phyloP scores from a whole-genome alignment of 371 early-diverging fungal genomes.

The Mortierella sp. region DNA sequence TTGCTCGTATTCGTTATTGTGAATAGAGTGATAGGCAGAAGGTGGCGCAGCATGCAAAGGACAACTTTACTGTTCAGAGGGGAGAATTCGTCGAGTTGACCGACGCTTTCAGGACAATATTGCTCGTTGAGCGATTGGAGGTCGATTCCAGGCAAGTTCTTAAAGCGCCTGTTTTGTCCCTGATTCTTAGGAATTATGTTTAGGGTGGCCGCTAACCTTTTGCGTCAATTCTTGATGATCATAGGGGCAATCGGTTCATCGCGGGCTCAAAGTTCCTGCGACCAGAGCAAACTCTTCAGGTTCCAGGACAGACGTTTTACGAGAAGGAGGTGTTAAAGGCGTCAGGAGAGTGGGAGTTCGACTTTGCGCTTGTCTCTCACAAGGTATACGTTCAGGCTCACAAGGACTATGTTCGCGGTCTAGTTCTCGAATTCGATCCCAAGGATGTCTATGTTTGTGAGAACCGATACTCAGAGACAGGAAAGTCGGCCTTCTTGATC shows the following conservation, averaged over 20 bases:
- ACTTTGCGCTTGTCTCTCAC: constrained; percentile 59
- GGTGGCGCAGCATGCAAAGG: constrained; percentile 58
- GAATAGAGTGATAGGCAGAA: constrained; percentile 48
- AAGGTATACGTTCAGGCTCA: constrained; percentile 64
- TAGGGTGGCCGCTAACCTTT: background rate
- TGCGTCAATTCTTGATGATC: background rate
- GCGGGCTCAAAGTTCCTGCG: constrained; percentile 66
- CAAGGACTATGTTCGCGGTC: constrained; percentile 61
- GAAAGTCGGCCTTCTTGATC: constrained; percentile 54
- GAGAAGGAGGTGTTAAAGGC: constrained; percentile 65
- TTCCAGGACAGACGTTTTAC: constrained; percentile 62
- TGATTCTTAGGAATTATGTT: no score
- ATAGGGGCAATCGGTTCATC: constrained; percentile 56
- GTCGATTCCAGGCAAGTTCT: constrained; percentile 43
- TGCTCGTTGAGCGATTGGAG: constrained; percentile 59
- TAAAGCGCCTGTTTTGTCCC: background rate
- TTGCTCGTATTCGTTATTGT: no score
- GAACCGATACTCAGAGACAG: constrained; percentile 56
- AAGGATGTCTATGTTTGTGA: constrained; percentile 67
- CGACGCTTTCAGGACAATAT: constrained; percentile 56
- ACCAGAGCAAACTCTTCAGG: constrained; percentile 63
- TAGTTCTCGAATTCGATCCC: constrained; percentile 58
- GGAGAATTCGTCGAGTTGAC: constrained; percentile 60
- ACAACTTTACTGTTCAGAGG: constrained; percentile 49
- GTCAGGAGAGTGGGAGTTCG: constrained; percentile 57